A percentile compares a stretch with the other conserved stretches of the same genome.
phyloP scores from a whole-genome alignment of 805 yeast genomes.

The Cyberlindnera lachancei region DNA sequence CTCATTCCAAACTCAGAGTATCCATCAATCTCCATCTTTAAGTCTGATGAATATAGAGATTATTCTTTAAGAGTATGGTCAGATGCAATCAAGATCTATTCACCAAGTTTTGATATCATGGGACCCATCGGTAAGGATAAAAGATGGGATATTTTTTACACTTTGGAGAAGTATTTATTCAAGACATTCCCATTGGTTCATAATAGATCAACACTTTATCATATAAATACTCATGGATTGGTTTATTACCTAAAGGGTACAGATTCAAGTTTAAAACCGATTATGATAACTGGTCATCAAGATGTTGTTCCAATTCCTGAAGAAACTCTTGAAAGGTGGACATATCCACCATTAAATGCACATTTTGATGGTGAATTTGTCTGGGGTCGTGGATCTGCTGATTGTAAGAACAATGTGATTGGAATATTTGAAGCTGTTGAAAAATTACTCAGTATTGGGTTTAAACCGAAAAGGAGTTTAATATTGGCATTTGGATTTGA shows the following conservation, averaged over 20 bases:
- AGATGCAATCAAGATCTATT: too few relatives aligned
- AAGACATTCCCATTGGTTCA: conserved; percentile 53
- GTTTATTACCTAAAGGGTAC: conserved; percentile 61
- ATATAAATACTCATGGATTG: conserved; percentile 58
- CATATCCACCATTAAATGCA: conserved; percentile 58
- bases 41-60: too few relatives aligned
- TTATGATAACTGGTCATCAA: conserved; percentile 70
- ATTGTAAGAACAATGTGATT: conserved; percentile 64
- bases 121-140: too few relatives aligned
- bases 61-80: too few relatives aligned
- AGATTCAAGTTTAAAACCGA: conserved; percentile 46
- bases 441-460: conserved; percentile 40
- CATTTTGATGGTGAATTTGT: conserved; percentile 54
- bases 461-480: conserved; percentile 54
- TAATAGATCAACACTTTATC: conserved; percentile 38
- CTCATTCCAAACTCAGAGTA: too few relatives aligned
- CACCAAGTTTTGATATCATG: too few relatives aligned
- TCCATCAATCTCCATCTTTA: too few relatives aligned
- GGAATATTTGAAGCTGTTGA: conserved; percentile 65
- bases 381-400: conserved; percentile 76
- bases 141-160: too few relatives aligned
- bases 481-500: conserved; percentile 69
- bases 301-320: conserved; percentile 76
- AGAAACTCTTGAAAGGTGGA: conserved; percentile 56
- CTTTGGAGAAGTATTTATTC: too few relatives aligned